Percentiles rank a stretch among this genome's conserved stretches.
These are phyloP conservation scores for Hibiscus mutabilis DNA, from an alignment of 345 rosid species.

Conservation along the genomic window DNA sequence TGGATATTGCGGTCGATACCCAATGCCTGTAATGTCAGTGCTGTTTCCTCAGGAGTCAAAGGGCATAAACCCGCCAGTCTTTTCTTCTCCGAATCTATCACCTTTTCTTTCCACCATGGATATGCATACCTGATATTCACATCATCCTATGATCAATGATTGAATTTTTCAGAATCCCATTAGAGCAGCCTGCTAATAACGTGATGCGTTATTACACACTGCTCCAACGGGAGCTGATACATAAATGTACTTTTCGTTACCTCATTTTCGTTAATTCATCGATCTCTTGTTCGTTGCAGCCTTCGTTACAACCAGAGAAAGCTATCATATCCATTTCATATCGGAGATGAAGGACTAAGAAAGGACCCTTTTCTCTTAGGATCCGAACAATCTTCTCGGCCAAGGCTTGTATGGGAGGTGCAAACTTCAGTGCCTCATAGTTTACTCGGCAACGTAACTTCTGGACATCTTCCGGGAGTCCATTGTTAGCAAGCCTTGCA, in stretches of 20 bases:
- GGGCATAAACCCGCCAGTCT: conserved; percentile 49
- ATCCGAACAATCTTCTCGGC: conserved; percentile 35
- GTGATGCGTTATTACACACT: no score
- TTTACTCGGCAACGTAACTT: conserved; percentile 42
- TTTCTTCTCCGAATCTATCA: conserved; percentile 32
- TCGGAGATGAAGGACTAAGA: conserved; percentile 48
- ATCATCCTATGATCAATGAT: no score
- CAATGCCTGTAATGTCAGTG: conserved; percentile 33
- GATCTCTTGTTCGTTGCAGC: conserved; percentile 33
- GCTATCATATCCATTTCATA: conserved; percentile 63
- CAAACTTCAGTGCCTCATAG: conserved; percentile 35
- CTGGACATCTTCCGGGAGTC: conserved; percentile 33
- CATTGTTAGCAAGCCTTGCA: conserved; percentile 45
- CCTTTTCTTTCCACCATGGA: conserved; percentile 58
- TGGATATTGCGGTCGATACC: conserved; percentile 36
- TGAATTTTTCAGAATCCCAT: background rate
- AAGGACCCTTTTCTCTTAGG: conserved; percentile 40
- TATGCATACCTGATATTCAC: conserved; percentile 30
- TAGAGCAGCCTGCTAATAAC: no score
- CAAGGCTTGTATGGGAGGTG: conserved; percentile 32
- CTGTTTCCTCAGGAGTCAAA: conserved; percentile 49
- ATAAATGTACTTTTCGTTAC: conserved; percentile 7
- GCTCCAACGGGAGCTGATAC: no score
- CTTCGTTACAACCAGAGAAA: conserved; percentile 47
- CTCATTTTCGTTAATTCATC: conserved; percentile 45